Conservation (phyloP, 164 flowering plant species). For the Chimonanthus salicifolius region DNA sequence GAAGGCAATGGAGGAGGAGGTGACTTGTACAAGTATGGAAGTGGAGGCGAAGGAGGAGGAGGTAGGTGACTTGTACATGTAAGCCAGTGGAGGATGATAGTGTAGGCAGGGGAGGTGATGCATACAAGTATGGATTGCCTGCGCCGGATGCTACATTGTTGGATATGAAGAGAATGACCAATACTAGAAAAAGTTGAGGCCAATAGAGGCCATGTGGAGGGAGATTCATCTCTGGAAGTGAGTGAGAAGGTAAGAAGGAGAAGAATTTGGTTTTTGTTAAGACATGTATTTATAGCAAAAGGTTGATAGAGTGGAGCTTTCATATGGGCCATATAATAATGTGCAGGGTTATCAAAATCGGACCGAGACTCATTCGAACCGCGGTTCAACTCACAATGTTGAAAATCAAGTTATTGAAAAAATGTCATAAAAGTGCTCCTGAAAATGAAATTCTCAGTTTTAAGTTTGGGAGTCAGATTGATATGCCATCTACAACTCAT, state of each 20-base stretch:
- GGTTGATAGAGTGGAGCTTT: not conserved
- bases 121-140: conserved; percentile 9
- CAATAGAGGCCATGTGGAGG: not conserved
- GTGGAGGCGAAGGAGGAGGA: conserved; percentile 22
- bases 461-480: too few species aligned
- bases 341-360: not conserved
- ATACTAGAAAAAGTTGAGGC: not conserved
- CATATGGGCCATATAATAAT: not conserved
- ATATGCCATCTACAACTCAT: too few species aligned
- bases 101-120: conserved; percentile 34
- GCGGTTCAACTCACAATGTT: too few species aligned
- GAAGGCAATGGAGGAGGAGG: conserved; percentile 30
- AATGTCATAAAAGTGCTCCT: too few species aligned
- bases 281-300: not conserved
- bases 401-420: too few species aligned
- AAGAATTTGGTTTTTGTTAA: not conserved
- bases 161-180: not conserved
- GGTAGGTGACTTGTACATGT: conserved; percentile 36
- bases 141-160: not conserved
- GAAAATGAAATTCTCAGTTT: too few species aligned
- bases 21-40: conserved; percentile 17
- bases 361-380: too few species aligned
- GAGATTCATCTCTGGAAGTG: not conserved
- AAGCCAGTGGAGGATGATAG: conserved; percentile 29
- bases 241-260: not conserved